Evolutionary conservation across 306 rosid genomes (phyloP), one percentile per base, ranked within the genome.

Genomic region (Pterocarpus santalinus): DNA sequence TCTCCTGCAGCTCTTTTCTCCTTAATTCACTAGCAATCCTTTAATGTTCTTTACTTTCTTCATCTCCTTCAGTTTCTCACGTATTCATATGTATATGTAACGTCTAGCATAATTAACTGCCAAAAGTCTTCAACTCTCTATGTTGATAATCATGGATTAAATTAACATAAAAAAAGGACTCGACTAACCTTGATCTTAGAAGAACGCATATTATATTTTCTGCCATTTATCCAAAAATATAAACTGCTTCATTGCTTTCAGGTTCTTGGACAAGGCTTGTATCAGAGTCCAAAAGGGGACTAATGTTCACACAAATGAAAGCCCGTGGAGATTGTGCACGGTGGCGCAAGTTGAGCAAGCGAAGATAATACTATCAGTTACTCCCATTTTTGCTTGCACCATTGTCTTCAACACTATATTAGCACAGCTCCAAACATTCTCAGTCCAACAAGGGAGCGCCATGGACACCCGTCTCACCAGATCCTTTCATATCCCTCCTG

Each of bases 341-440:
- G 85, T 81, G 12, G 61, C 44, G 10, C 97, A 96, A 86, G 98
- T 96, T 9, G 85, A 88, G 44, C 91, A 92, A 93, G 97, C 84
- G 43, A 96, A 96, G 87, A 90, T 85, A 53, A 52, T 96, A 47
- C 64, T 96, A 4, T 96, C 97, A 28, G 90, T 90, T 8, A 68
- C 93, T 73, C 99, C 99, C 38, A 96, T 96, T 5, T 90, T 96
- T 81, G 90, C 97, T 13, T 93, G 98, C 94, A 96, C 99, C 60
- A 96, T 96, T 15, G 52, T 96, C 73, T 96, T 96, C 94, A 93
- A 96, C 91, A 93, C 99, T 14, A 94, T 96, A 67, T 85, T 96
- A 55, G 99, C 99, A 77, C 99, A 96, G 10, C 98, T 96, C 66
- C 99, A 96, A 62, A 96, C 99, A 14, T 96, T 96, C 88, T 93